Evolutionary conservation across 257 asterid genomes (phyloP).

Genomic region (Echium plantagineum): DNA sequence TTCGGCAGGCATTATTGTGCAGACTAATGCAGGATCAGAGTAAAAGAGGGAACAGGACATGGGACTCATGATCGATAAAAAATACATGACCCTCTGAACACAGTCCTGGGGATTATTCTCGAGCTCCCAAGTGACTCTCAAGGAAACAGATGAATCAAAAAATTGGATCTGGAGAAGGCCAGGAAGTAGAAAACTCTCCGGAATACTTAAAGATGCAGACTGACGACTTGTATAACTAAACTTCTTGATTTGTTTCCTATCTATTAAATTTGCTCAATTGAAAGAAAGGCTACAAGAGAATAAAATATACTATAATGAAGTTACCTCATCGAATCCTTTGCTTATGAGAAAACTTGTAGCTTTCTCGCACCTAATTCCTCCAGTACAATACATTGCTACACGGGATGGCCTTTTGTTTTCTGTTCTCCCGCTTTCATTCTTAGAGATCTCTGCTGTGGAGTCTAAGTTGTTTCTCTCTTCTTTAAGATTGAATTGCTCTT

Average conservation of each 20-base stretch:
- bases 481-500: slow-evolving; percentile 33
- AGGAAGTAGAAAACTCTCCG: too few species aligned
- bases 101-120: too few species aligned
- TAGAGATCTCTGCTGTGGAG: slow-evolving; percentile 22
- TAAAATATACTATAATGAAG: not conserved
- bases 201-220: too few species aligned
- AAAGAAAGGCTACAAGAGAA: not conserved
- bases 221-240: too few species aligned
- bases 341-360: slow-evolving; percentile 87
- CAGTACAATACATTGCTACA: slow-evolving; percentile 98
- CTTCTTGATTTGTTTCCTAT: too few species aligned
- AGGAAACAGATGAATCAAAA: too few species aligned
- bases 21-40: not conserved
- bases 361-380: slow-evolving; percentile 98
- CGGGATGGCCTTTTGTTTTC: slow-evolving; percentile 49
- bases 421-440: slow-evolving; percentile 23
- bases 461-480: slow-evolving; percentile 25
- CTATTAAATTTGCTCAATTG: too few species aligned
- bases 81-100: too few species aligned
- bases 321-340: slow-evolving; percentile 88
- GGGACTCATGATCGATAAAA: too few species aligned
- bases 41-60: too few species aligned
- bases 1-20: not conserved
- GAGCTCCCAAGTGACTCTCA: too few species aligned
- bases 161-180: too few species aligned